Conservation (phyloP, 192 early-diverging fungal genomes). For the Phycomyces blakesleeanus region DNA sequence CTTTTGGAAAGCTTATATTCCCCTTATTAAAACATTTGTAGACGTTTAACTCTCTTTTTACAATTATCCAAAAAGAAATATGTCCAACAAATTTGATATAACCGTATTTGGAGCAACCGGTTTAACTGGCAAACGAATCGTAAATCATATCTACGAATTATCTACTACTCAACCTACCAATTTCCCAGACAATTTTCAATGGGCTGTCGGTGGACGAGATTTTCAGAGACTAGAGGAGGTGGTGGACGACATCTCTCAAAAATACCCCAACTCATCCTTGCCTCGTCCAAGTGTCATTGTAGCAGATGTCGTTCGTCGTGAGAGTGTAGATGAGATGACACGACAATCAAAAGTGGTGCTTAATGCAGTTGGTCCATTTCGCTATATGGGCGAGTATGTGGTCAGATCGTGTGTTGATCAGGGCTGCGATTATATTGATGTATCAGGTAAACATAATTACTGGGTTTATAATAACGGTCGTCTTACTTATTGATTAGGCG, state of each 20-base stretch:
- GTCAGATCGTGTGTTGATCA: conserved; percentile 56
- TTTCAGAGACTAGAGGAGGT: conserved; percentile 18
- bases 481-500: conserved; percentile 29
- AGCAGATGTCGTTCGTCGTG: conserved; percentile 39
- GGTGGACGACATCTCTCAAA: not conserved
- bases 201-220: conserved; percentile 32
- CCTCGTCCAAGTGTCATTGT: conserved; percentile 37
- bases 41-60: not conserved
- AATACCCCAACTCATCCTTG: conserved; percentile 12
- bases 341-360: conserved; percentile 36
- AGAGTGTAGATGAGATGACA: conserved; percentile 23
- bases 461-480: not conserved
- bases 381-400: conserved; percentile 61
- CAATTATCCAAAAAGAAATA: conserved; percentile 1
- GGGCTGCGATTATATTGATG: conserved; percentile 55
- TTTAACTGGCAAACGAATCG: conserved; percentile 53
- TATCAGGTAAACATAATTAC: conserved; percentile 33
- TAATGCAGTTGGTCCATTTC: conserved; percentile 65
- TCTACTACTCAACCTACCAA: conserved; percentile 6
- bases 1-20: too few relatives aligned
- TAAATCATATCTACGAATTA: conserved; percentile 35
- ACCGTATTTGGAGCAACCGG: conserved; percentile 61
- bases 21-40: too few relatives aligned
- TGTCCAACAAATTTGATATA: conserved; percentile 33
- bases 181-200: conserved; percentile 10